Evolutionary conservation across 2,329 filamentous ascomycete species (phyloP).

Genomic region (Alternaria tenuissima): DNA sequence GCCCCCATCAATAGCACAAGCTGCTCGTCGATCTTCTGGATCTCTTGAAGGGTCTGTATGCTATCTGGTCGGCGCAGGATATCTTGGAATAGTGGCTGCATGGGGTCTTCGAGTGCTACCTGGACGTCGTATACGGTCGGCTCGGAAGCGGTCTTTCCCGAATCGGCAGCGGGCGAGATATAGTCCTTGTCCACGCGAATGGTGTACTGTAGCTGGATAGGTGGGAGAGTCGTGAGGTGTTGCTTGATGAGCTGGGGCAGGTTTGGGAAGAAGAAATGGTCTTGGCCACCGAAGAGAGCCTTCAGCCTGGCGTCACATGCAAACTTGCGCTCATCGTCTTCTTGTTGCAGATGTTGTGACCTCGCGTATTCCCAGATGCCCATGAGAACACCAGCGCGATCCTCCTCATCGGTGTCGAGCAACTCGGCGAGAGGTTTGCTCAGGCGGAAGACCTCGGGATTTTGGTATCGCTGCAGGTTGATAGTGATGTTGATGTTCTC

Average conservation of each 20-base stretch:
- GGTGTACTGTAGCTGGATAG: slow-evolving; percentile 86
- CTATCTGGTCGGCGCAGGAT: slow-evolving; percentile 53
- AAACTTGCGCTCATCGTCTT: slow-evolving; percentile 92
- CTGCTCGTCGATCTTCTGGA: slow-evolving; percentile 82
- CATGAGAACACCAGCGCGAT: slow-evolving; percentile 86
- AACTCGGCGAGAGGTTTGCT: slow-evolving; percentile 82
- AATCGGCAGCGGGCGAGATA: slow-evolving; percentile 69
- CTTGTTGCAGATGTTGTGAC: slow-evolving; percentile 84
- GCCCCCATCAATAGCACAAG: slow-evolving; percentile 84
- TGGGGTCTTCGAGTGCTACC: slow-evolving; percentile 83
- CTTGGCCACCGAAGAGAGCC: slow-evolving; percentile 74
- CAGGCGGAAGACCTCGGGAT: slow-evolving; percentile 82
- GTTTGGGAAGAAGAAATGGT: slow-evolving; percentile 84
- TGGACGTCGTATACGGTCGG: slow-evolving; percentile 91
- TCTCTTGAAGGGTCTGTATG: slow-evolving; percentile 76
- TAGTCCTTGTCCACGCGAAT: slow-evolving; percentile 80
- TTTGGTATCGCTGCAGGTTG: slow-evolving; percentile 84
- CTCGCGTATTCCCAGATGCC: slow-evolving; percentile 96
- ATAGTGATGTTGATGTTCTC: slow-evolving; percentile 92
- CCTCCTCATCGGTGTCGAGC: slow-evolving; percentile 85
- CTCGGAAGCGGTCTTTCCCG: slow-evolving; percentile 68
- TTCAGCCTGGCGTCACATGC: slow-evolving; percentile 85
- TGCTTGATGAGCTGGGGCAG: slow-evolving; percentile 80
- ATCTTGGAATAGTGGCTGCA: slow-evolving; percentile 71
- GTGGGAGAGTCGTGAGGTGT: slow-evolving; percentile 81